Conservation (phyloP, 805 yeast species). For the Suhomyces xylopsoci region DNA sequence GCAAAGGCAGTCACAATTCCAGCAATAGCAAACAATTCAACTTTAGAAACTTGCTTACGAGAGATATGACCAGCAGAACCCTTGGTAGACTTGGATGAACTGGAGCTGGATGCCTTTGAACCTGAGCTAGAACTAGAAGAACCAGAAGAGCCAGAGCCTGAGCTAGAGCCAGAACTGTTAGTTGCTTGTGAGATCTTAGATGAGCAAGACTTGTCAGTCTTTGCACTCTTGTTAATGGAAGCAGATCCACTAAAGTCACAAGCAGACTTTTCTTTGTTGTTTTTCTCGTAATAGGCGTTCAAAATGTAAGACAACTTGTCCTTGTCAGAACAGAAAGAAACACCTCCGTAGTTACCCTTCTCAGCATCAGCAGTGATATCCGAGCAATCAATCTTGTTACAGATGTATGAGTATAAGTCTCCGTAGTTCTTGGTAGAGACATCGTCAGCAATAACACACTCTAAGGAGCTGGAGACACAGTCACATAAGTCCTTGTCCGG, state of each 20-base stretch:
- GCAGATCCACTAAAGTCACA: constrained; percentile 76
- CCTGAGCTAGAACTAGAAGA: constrained; percentile 19
- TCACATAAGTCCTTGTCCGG: constrained; percentile 64
- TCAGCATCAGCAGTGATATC: constrained; percentile 64
- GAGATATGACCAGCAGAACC: constrained; percentile 17
- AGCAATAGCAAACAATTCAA: constrained; percentile 32
- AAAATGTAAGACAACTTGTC: constrained; percentile 63
- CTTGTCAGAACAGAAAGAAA: constrained; percentile 66
- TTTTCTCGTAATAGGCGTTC: constrained; percentile 40
- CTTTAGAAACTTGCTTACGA: constrained; percentile 25
- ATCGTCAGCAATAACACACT: constrained; percentile 58
- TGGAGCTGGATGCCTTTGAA: constrained; percentile 18
- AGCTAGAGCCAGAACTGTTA: constrained; percentile 17
- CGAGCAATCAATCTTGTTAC: constrained; percentile 57
- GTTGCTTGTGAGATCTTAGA: constrained; percentile 19
- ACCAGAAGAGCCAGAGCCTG: constrained; percentile 22
- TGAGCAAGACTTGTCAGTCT: constrained; percentile 31
- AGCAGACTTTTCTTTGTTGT: constrained; percentile 44
- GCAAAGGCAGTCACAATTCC: constrained; percentile 36
- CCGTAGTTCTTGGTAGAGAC: constrained; percentile 58
- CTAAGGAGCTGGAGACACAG: constrained; percentile 54
- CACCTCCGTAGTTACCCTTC: constrained; percentile 66
- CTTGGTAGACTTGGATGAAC: constrained; percentile 20
- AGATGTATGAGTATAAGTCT: constrained; percentile 55
- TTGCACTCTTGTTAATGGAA: constrained; percentile 31